Evolutionary conservation across 352 stramenopile genomes (phyloP).

Genomic region (Pythium rhizo-oryzae): DNA sequence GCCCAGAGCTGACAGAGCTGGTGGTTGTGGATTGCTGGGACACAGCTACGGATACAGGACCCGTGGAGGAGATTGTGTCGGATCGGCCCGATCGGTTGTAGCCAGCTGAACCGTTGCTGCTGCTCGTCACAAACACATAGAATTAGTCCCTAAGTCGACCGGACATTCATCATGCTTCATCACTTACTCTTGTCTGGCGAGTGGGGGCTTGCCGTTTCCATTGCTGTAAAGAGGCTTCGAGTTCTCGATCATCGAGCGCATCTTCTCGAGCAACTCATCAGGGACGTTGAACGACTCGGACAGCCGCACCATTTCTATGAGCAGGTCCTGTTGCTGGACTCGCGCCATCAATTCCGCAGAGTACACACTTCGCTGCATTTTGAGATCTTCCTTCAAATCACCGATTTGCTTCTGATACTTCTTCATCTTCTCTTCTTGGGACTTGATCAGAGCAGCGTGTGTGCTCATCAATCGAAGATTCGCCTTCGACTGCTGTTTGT

Average conservation of each 20-base stretch:
- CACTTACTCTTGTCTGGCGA: constrained; percentile 31
- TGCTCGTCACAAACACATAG: constrained; percentile 3
- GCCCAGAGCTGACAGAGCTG: constrained; percentile 15
- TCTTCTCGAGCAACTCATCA: constrained; percentile 50
- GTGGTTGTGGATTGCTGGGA: constrained; percentile 27
- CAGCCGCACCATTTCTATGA: constrained; percentile 52
- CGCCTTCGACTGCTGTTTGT: constrained; percentile 93
- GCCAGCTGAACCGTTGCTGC: constrained; percentile 9
- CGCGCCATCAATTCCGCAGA: constrained; percentile 75
- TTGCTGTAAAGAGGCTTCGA: constrained; percentile 38
- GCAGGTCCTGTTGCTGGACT: constrained; percentile 55
- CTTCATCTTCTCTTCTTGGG: constrained; percentile 90
- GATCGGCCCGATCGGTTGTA: constrained; percentile 59
- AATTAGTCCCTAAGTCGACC: constrained; percentile 11
- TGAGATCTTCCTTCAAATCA: constrained; percentile 81
- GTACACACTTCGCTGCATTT: constrained; percentile 81
- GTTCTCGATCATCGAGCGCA: constrained; percentile 53
- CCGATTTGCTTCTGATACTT: constrained; percentile 87
- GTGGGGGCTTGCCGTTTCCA: constrained; percentile 18
- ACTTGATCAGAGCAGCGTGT: constrained; percentile 84
- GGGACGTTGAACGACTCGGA: constrained; percentile 59
- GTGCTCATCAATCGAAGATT: constrained; percentile 91
- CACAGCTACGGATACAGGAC: constrained; percentile 63
- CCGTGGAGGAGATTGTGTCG: constrained; percentile 64
- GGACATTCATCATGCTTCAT: too few relatives aligned